These are phyloP conservation scores for Tuber aestivum DNA, from an alignment of 495 filamentous ascomycete genomes.

Conservation along the genomic window DNA sequence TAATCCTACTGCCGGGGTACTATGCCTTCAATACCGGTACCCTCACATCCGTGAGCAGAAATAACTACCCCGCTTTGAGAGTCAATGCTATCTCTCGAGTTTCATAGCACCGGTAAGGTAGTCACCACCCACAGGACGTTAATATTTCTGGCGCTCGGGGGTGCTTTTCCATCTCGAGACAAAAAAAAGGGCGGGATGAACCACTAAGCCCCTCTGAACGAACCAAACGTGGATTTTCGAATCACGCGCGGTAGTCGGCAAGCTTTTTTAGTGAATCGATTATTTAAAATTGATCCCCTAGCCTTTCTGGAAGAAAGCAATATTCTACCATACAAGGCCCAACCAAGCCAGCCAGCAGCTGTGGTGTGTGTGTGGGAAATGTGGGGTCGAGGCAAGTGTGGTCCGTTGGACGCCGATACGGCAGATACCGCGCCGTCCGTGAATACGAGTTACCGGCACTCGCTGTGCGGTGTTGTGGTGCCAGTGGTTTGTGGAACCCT, in stretches of 20 bases:
- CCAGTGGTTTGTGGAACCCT: not conserved
- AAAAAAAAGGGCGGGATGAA: not conserved
- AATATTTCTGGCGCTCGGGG: not conserved
- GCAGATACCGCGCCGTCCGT: not conserved
- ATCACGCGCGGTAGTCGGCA: not conserved
- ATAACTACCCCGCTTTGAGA: not conserved
- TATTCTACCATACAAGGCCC: not conserved
- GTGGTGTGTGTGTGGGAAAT: not conserved
- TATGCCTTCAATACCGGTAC: not conserved
- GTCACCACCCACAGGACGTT: not conserved
- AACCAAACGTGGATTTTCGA: not conserved
- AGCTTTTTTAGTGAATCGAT: not conserved
- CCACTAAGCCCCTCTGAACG: not conserved
- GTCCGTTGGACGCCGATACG: not conserved
- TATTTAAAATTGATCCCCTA: not conserved
- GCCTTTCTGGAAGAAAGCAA: slow-evolving; percentile 2
- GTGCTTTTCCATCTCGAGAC: not conserved
- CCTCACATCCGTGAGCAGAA: not conserved
- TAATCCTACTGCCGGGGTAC: not conserved
- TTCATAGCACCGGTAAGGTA: not conserved
- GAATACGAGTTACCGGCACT: not conserved
- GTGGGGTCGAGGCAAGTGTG: not conserved
- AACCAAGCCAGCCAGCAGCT: not conserved
- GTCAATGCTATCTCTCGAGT: not conserved
- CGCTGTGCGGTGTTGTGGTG: not conserved